These are phyloP conservation scores for Malassezia caprae DNA, from an alignment of 1,284 basidiomycete species.

Conservation along the genomic window DNA sequence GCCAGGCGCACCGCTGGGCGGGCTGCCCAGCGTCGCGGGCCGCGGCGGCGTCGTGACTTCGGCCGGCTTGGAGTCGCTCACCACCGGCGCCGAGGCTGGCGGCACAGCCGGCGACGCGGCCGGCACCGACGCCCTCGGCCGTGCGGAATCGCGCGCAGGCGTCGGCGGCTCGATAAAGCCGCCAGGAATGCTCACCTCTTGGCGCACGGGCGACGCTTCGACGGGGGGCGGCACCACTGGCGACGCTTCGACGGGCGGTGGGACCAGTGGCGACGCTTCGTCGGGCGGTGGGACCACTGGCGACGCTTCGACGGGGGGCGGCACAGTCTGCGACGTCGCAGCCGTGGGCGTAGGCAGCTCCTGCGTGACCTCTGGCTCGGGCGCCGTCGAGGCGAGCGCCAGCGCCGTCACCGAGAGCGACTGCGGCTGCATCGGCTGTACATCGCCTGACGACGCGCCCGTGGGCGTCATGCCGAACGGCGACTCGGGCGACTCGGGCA, in stretches of 20 bases:
- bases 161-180: not conserved
- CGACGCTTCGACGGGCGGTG: too few relatives aligned
- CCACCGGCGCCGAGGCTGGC: not conserved
- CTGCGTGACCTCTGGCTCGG: not conserved
- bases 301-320: too few relatives aligned
- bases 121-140: not conserved
- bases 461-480: not conserved
- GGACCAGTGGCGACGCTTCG: too few relatives aligned
- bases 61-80: not conserved
- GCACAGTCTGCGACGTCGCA: not conserved
- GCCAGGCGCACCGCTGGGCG: conserved; percentile 2
- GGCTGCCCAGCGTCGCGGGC: not conserved
- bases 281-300: too few relatives aligned
- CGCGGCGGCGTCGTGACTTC: not conserved
- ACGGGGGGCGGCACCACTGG: too few relatives aligned
- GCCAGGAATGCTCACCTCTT: conserved; percentile 2
- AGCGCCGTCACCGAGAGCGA: not conserved
- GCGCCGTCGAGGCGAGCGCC: not conserved
- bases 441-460: not conserved
- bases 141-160: not conserved
- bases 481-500: not conserved
- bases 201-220: not conserved
- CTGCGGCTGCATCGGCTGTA: not conserved
- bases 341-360: not conserved
- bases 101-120: not conserved